A percentile compares a stretch with the other conserved stretches of the same genome.
Conservation (phyloP, 2,329 filamentous ascomycete species). For the Penicillium digitatum region DNA sequence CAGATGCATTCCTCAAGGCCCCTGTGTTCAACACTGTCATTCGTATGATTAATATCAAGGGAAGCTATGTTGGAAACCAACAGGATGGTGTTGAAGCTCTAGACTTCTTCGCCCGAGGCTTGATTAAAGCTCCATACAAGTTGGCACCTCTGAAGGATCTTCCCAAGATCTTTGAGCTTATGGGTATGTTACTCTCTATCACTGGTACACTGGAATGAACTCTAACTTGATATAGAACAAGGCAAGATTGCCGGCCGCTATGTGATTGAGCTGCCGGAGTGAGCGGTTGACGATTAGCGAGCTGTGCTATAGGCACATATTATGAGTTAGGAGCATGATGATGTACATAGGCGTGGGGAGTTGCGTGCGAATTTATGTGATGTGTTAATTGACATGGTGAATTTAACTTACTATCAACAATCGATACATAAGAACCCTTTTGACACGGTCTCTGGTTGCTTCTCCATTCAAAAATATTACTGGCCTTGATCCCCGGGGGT, state of each 20-base stretch:
- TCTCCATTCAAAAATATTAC: background rate
- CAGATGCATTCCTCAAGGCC: constrained; percentile 65
- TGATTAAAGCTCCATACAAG: constrained; percentile 83
- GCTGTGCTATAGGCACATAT: background rate
- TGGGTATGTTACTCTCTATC: constrained; percentile 38
- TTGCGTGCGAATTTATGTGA: background rate
- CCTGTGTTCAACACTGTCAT: constrained; percentile 82
- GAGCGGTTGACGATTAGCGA: background rate
- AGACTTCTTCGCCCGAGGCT: constrained; percentile 74
- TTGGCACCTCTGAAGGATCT: constrained; percentile 73
- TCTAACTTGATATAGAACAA: constrained; percentile 12
- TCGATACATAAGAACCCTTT: background rate
- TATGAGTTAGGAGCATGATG: background rate
- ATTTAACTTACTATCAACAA: background rate
- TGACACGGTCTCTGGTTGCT: background rate
- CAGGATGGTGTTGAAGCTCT: constrained; percentile 80
- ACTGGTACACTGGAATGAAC: background rate
- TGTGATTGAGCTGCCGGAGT: constrained; percentile 16
- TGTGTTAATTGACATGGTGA: background rate
- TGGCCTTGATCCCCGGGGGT: background rate
- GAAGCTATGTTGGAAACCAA: constrained; percentile 85
- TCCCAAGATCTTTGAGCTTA: constrained; percentile 68
- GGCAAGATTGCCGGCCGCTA: constrained; percentile 18
- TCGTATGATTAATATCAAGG: constrained; percentile 83
- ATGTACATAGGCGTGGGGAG: background rate